These are phyloP conservation scores for Sanghuangporus sanghuang DNA, from an alignment of 1,284 basidiomycete species.

Conservation along the genomic window DNA sequence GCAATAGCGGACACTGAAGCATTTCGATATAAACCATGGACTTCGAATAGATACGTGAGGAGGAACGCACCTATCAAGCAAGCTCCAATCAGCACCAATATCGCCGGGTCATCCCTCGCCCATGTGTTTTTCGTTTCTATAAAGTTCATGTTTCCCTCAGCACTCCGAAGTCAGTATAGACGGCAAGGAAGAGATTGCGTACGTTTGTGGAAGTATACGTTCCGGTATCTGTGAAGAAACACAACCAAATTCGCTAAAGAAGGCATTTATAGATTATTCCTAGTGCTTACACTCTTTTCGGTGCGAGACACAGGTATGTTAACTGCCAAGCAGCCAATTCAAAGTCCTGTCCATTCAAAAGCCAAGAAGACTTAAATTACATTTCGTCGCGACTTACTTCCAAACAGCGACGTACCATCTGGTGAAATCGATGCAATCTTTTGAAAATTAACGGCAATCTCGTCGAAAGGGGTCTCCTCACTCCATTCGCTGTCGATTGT, in stretches of 20 bases:
- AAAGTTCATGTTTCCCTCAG: conserved; percentile 10
- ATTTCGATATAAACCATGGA: conserved; percentile 3
- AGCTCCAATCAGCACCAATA: conserved; percentile 77
- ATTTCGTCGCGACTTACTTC: neutral
- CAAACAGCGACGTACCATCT: conserved; percentile 59
- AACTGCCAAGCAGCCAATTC: conserved; percentile 93
- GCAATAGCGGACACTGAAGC: conserved; percentile 65
- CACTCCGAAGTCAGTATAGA: neutral
- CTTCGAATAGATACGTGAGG: neutral
- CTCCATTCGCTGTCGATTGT: no score
- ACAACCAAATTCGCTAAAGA: conserved; percentile 15
- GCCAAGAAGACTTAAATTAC: neutral
- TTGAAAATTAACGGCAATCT: conserved; percentile 77
- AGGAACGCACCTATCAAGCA: conserved; percentile 63
- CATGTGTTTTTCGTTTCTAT: conserved; percentile 96
- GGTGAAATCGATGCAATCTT: conserved; percentile 73
- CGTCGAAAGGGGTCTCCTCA: conserved; percentile 31
- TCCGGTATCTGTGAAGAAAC: conserved; percentile 58
- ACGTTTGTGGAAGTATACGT: conserved; percentile 93
- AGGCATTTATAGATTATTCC: conserved; percentile 6
- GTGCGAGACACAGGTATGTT: conserved; percentile 86
- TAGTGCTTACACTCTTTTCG: conserved; percentile 78
- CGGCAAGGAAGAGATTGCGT: conserved; percentile 23
- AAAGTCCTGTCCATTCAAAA: conserved; percentile 71
- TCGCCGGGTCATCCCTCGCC: conserved; percentile 94